Base-by-base conservation (phyloP, 768 basidiomycete species). In the Mycena kentingensis region DNA sequence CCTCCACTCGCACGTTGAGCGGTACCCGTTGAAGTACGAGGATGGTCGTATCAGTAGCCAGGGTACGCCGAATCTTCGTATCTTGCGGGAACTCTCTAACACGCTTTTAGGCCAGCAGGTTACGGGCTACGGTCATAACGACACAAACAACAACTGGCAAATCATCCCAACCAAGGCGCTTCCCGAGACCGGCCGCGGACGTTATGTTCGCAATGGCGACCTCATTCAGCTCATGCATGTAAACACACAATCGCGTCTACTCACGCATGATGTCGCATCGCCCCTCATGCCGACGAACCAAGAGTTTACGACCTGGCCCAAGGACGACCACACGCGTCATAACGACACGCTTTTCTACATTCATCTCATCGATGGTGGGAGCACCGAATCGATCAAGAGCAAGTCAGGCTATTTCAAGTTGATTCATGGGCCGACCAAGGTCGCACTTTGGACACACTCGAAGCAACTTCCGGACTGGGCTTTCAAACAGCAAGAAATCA, bases 271-370 rank as follows among this genome's bases (percentile, higher is more conserved):
- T 67, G 97, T 99, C 52, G 97, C 97, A 0, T 97, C 93, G 1
- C 91, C 97, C 4, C 81, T 94, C 43, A 95, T 93, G 88, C 87
- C 97, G 15, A 99, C 97, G 42, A 98, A 98, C 68, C 94, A 98
- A 66, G 97, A 99, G 69, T 94, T 98, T 70, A 99, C 97, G 5
- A 98, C 97, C 0, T 88, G 86, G 83, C 67, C 86, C 4, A 87
- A 83, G 64, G 87, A 90, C 54, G 90, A 96, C 58, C 73, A 83
- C 50, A 76, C 79, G 7, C 80, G 89, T 44, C 79, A 88, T 66
- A 90, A 92, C 55, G 95, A 99, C 54, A 98, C 96, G 0, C 77
- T 94, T 8, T 99, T 98, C 81, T 75, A 81, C 57, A 62, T 99
- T 12, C 67, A 80, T 6, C 75, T 99, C 31, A 75, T 81, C 35